Evolutionary conservation across 2,329 filamentous ascomycete species (phyloP).

Genomic region (Colletotrichum tofieldiae): DNA sequence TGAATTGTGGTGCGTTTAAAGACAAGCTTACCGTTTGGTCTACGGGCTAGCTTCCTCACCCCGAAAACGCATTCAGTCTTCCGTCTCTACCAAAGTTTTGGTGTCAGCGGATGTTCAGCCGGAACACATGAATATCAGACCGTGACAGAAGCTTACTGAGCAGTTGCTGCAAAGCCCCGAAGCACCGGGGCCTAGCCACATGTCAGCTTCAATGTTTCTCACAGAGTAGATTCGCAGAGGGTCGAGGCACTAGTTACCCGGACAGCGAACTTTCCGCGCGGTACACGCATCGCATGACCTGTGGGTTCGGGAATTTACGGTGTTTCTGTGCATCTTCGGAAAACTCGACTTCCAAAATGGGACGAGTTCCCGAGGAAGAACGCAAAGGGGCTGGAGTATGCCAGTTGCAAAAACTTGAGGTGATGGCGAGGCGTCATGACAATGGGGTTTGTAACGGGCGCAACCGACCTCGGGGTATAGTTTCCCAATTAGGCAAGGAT

Average conservation of each 20-base stretch:
- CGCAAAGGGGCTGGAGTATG: neutral
- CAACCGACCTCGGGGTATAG: conserved; percentile 17
- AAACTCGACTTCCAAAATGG: neutral
- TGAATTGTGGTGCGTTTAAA: neutral
- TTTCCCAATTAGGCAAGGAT: conserved; percentile 13
- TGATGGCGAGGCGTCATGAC: conserved; percentile 19
- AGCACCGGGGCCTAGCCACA: neutral
- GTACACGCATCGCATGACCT: conserved; percentile 58
- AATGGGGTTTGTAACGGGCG: neutral
- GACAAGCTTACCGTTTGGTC: conserved; percentile 44
- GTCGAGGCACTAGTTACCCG: conserved; percentile 46
- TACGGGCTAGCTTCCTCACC: conserved; percentile 45
- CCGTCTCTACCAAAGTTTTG: conserved; percentile 26
- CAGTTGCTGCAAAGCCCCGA: conserved; percentile 49
- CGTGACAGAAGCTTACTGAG: conserved; percentile 41
- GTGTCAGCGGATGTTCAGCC: neutral
- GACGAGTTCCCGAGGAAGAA: conserved; percentile 9
- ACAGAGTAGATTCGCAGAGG: too few species aligned
- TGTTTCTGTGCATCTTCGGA: conserved; percentile 15
- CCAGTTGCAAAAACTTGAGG: neutral
- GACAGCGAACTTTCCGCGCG: conserved; percentile 57
- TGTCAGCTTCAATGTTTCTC: neutral
- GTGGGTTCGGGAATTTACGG: conserved; percentile 33
- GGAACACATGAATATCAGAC: too few species aligned
- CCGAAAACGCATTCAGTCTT: conserved; percentile 48